These are phyloP conservation scores for Suhomyces pyralidae DNA, from an alignment of 805 yeast genomes.

Conservation along the genomic window DNA sequence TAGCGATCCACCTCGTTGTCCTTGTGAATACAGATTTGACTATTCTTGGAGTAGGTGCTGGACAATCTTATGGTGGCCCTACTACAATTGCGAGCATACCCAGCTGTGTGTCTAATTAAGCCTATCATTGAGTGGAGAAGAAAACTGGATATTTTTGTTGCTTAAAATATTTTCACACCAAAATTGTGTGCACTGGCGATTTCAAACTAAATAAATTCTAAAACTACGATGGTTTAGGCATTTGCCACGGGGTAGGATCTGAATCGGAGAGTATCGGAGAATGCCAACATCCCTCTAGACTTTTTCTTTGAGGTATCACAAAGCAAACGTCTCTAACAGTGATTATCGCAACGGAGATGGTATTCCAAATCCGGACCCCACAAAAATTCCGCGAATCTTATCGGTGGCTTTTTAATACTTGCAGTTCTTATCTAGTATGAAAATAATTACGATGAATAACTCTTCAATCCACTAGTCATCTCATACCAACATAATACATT, in stretches of 20 bases:
- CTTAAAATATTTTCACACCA: not conserved
- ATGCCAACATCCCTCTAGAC: not conserved
- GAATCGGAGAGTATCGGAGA: not conserved
- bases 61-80: not conserved
- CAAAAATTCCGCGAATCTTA: not conserved
- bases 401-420: not conserved
- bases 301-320: not conserved
- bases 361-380: not conserved
- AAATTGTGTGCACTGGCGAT: not conserved
- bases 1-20: constrained; percentile 5
- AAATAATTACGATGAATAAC: not conserved
- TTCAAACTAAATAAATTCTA: not conserved
- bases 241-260: not conserved
- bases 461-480: not conserved
- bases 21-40: constrained; percentile 10
- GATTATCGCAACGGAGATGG: too few relatives aligned
- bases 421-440: not conserved
- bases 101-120: not conserved
- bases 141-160: not conserved
- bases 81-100: not conserved
- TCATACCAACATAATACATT: not conserved
- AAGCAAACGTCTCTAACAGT: not conserved
- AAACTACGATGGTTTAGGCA: not conserved
- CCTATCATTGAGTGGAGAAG: not conserved
- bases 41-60: not conserved